phyloP scores from a whole-genome alignment of 1,284 basidiomycete species.

The Malassezia equina region DNA sequence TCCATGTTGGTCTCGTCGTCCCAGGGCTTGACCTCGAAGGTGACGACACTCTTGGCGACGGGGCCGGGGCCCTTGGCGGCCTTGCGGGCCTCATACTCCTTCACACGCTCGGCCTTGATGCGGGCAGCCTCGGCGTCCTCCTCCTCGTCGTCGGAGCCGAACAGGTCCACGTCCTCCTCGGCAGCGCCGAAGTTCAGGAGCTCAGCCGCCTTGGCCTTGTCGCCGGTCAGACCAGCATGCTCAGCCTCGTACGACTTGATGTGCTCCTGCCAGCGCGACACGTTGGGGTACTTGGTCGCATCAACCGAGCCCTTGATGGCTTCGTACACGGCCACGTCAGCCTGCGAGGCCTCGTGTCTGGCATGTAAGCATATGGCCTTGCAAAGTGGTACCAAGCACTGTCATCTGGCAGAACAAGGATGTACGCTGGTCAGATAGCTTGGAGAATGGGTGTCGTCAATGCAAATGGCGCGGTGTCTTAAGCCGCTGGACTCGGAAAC shows the following conservation, averaged over 20 bases:
- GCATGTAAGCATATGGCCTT: neutral
- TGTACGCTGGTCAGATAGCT: conserved; percentile 33
- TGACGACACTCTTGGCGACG: conserved; percentile 69
- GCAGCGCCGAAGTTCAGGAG: conserved; percentile 48
- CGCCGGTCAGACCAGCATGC: conserved; percentile 39
- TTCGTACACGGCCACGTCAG: conserved; percentile 90
- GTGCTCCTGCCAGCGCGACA: conserved; percentile 75
- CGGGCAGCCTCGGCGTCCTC: conserved; percentile 85
- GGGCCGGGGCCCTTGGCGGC: conserved; percentile 66
- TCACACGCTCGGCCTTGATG: conserved; percentile 89
- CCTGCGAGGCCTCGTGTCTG: conserved; percentile 89
- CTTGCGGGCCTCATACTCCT: conserved; percentile 87
- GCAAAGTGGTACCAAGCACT: neutral
- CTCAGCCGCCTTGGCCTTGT: conserved; percentile 42
- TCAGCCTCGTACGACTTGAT: conserved; percentile 43
- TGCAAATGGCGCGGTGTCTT: conserved; percentile 48
- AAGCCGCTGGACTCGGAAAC: conserved; percentile 49
- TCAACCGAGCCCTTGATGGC: conserved; percentile 58
- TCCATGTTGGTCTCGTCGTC: conserved; percentile 98
- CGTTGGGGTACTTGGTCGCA: conserved; percentile 60
- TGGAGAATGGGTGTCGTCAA: conserved; percentile 46
- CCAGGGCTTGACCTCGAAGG: conserved; percentile 93
- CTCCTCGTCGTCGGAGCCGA: conserved; percentile 77
- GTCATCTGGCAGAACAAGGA: neutral
- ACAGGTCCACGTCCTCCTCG: conserved; percentile 83